Conservation (phyloP, 306 rosid species). For the Begonia fuchsioides region DNA sequence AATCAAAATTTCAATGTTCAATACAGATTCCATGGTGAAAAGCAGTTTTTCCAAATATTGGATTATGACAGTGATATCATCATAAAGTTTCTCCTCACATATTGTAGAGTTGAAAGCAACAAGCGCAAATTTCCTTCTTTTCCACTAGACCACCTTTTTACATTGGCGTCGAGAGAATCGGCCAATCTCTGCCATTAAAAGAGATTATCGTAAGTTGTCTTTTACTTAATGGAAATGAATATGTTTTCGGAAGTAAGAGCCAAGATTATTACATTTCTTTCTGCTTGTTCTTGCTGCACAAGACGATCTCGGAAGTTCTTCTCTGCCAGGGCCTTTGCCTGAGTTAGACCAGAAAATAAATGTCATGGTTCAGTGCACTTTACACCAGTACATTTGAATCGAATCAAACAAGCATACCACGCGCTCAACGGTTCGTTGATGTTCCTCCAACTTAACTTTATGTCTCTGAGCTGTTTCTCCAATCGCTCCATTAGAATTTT, state of each 20-base stretch:
- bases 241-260: not conserved
- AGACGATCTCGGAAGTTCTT: constrained; percentile 75
- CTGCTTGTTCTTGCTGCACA: constrained; percentile 76
- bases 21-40: no score
- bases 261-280: constrained; percentile 50
- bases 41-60: no score
- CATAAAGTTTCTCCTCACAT: constrained; percentile 36
- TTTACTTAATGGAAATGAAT: not conserved
- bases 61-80: not conserved
- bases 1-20: not conserved
- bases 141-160: constrained; percentile 94
- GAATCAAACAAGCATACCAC: constrained; percentile 42
- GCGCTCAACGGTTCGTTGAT: constrained; percentile 71
- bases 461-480: constrained; percentile 63
- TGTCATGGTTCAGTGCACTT: constrained; percentile 12
- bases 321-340: constrained; percentile 91
- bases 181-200: constrained; percentile 63
- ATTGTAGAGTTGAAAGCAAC: constrained; percentile 88
- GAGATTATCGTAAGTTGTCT: constrained; percentile 1
- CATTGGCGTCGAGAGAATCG: constrained; percentile 68
- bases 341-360: constrained; percentile 14
- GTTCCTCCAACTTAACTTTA: constrained; percentile 69
- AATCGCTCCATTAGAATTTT: constrained; percentile 31
- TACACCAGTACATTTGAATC: constrained; percentile 5
- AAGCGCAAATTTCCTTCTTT: constrained; percentile 88